phyloP scores from a whole-genome alignment of 2,329 filamentous ascomycete species.

The Cadophora sp. region DNA sequence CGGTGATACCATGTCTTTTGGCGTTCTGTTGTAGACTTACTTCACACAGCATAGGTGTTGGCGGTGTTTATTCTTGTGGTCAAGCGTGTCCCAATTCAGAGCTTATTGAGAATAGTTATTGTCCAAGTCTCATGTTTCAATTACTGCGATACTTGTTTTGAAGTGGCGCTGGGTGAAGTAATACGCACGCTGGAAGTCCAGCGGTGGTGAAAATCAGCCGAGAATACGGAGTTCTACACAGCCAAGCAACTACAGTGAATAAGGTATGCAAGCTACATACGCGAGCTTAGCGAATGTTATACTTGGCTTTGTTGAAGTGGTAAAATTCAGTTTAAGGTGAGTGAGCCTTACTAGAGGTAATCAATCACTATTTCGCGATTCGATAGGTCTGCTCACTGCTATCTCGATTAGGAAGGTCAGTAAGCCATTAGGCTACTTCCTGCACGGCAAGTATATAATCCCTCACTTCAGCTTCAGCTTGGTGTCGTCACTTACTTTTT shows the following conservation, averaged over 20 bases:
- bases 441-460: too few relatives aligned
- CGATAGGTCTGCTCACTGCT: not conserved
- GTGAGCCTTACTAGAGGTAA: not conserved
- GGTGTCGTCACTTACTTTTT: not conserved
- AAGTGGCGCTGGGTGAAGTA: not conserved
- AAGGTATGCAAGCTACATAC: not conserved
- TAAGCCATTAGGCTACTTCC: not conserved
- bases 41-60: conserved; percentile 24
- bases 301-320: not conserved
- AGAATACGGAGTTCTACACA: too few relatives aligned
- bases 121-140: not conserved
- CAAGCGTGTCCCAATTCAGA: not conserved
- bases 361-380: not conserved
- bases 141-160: not conserved
- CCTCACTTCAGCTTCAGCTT: not conserved
- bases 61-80: conserved; percentile 7
- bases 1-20: conserved; percentile 19
- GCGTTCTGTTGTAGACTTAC: conserved; percentile 21
- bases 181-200: not conserved
- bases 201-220: not conserved
- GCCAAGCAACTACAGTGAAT: not conserved
- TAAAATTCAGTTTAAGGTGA: not conserved
- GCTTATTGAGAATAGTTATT: not conserved
- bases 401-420: not conserved
- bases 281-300: not conserved